A percentile compares a stretch with the other conserved stretches of the same genome.
Conservation (phyloP, 768 basidiomycete species). For the Tylopilus sp. region DNA sequence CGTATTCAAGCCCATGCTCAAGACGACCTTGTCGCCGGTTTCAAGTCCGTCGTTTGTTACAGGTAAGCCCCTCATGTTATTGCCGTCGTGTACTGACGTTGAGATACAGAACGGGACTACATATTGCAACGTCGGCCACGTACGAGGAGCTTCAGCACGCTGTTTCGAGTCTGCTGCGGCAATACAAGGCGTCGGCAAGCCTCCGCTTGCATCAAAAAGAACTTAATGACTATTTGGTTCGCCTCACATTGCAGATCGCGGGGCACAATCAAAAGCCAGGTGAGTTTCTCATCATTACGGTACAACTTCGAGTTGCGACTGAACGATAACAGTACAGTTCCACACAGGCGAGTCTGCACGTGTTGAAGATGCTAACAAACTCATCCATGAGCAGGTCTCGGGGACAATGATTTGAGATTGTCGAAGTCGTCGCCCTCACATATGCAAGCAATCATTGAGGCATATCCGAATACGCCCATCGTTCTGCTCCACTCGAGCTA, state of each 20-base stretch:
- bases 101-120: constrained; percentile 54
- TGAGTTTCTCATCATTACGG: constrained; percentile 23
- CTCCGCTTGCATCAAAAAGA: constrained; percentile 58
- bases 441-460: constrained; percentile 65
- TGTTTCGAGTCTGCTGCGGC: constrained; percentile 31
- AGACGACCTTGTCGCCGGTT: constrained; percentile 54
- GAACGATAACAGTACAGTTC: constrained; percentile 60
- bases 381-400: constrained; percentile 41
- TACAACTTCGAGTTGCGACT: neutral
- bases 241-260: constrained; percentile 50
- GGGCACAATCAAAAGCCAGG: constrained; percentile 57
- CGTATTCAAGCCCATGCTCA: constrained; percentile 37
- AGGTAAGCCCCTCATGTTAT: constrained; percentile 25
- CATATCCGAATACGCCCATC: constrained; percentile 55
- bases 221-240: constrained; percentile 67
- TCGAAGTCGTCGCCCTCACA: constrained; percentile 57
- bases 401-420: constrained; percentile 68
- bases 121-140: constrained; percentile 37
- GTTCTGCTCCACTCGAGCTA: constrained; percentile 77
- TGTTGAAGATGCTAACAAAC: neutral
- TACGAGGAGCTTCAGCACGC: constrained; percentile 29
- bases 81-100: neutral
- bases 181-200: constrained; percentile 34
- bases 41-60: constrained; percentile 79
- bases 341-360: constrained; percentile 49